These are phyloP conservation scores for Purshia tridentata DNA, from an alignment of 306 rosid species.

Conservation along the genomic window DNA sequence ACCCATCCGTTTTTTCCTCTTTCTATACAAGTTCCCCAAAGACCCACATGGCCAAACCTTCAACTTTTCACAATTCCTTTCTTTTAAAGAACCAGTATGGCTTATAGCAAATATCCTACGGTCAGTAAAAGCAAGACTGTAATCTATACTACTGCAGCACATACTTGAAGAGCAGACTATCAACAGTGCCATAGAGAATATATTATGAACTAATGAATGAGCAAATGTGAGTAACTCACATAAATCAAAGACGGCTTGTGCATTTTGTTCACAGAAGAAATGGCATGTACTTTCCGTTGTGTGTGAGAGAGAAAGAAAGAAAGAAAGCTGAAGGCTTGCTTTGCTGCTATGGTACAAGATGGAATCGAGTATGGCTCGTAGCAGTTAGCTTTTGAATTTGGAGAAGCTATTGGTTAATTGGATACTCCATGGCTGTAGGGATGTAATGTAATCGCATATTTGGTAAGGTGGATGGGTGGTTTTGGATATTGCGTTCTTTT, in stretches of 20 bases:
- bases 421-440: neutral
- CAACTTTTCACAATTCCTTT: constrained; percentile 35
- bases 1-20: constrained; percentile 40
- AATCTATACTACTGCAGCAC: constrained; percentile 39
- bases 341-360: neutral
- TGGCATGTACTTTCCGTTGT: constrained; percentile 12
- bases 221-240: constrained; percentile 8
- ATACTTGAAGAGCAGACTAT: constrained; percentile 49
- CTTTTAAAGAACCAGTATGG: constrained; percentile 35
- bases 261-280: constrained; percentile 9
- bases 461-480: neutral
- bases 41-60: constrained; percentile 48
- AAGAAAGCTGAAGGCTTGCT: neutral
- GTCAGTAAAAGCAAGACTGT: constrained; percentile 34
- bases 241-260: constrained; percentile 9
- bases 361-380: neutral
- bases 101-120: constrained; percentile 31
- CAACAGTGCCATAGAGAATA: constrained; percentile 45
- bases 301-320: neutral
- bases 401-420: neutral
- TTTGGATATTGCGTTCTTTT: neutral
- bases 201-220: constrained; percentile 12
- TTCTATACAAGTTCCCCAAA: constrained; percentile 39
- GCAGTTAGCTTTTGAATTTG: constrained; percentile 1
- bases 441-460: neutral